Evolutionary conservation across 371 early-diverging fungal genomes (phyloP).

Genomic region (Actinomortierella wolfii): DNA sequence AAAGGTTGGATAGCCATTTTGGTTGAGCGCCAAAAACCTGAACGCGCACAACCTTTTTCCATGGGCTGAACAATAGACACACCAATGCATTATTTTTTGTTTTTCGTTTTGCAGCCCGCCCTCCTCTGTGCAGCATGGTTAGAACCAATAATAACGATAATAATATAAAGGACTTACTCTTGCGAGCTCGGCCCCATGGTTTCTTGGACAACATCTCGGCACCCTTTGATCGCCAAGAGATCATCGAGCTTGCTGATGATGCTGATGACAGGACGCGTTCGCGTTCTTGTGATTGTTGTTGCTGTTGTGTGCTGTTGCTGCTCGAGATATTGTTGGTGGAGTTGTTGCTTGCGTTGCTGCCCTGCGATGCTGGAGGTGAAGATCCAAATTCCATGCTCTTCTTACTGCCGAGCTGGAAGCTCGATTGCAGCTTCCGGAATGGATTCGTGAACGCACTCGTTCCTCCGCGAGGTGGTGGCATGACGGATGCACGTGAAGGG

Average conservation of each 20-base stretch:
- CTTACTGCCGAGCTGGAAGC: constrained; percentile 16
- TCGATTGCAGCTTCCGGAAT: constrained; percentile 32
- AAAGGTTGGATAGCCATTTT: too few species aligned
- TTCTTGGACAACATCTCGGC: constrained; percentile 40
- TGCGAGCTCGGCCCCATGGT: constrained; percentile 29
- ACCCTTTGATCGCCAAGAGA: constrained; percentile 38
- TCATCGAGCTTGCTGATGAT: constrained; percentile 29
- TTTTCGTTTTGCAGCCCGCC: too few species aligned
- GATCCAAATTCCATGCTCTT: constrained; percentile 14
- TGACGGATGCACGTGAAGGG: too few species aligned
- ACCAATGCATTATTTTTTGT: too few species aligned
- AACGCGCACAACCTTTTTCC: too few species aligned
- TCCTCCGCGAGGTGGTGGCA: too few species aligned
- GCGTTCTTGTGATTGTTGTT: not conserved
- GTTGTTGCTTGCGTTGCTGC: constrained; percentile 1
- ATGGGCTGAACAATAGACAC: too few species aligned
- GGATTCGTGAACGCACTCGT: constrained; percentile 29
- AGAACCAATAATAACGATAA: too few species aligned
- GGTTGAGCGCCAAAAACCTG: too few species aligned
- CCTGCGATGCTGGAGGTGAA: not conserved
- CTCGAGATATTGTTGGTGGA: not conserved
- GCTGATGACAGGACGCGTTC: constrained; percentile 16
- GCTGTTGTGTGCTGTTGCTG: not conserved
- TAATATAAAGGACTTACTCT: constrained; percentile 23
- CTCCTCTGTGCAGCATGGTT: too few species aligned